phyloP scores from a whole-genome alignment of 148 eudicot genomes.

The Vaccinium corymbosum region DNA sequence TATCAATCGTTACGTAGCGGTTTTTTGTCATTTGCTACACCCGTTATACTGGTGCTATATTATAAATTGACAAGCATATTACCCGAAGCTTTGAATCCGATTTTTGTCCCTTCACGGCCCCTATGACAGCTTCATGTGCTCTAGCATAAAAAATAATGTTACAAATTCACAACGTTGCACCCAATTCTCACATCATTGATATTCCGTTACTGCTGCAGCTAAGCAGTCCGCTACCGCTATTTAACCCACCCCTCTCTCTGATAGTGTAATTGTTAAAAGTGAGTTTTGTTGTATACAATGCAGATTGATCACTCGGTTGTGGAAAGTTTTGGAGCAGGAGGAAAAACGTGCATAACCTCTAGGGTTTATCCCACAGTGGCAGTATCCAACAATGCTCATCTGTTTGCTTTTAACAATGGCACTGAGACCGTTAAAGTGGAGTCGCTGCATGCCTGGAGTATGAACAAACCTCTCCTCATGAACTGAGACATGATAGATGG shows the following conservation, averaged over 20 bases:
- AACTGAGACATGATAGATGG: background rate
- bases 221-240: too few relatives aligned
- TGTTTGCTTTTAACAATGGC: conserved; percentile 75
- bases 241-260: background rate
- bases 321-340: conserved; percentile 72
- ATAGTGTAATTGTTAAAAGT: background rate
- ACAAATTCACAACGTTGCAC: background rate
- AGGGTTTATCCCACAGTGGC: conserved; percentile 77
- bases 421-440: conserved; percentile 40
- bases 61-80: too few relatives aligned
- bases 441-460: conserved; percentile 61
- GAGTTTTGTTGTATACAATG: conserved; percentile 24
- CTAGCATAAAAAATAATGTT: background rate
- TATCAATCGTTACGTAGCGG: background rate
- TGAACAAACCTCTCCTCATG: conserved; percentile 42
- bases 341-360: conserved; percentile 62
- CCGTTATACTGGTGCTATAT: background rate
- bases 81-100: background rate
- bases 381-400: conserved; percentile 40
- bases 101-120: background rate
- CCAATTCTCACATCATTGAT: background rate
- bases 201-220: too few relatives aligned
- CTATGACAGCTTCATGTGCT: background rate
- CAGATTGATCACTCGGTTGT: conserved; percentile 87
- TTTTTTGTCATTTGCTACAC: background rate